A percentile compares a stretch with the other conserved stretches of the same genome.
phyloP scores from a whole-genome alignment of 441 rosid species.

The Populus trichocarpa region DNA sequence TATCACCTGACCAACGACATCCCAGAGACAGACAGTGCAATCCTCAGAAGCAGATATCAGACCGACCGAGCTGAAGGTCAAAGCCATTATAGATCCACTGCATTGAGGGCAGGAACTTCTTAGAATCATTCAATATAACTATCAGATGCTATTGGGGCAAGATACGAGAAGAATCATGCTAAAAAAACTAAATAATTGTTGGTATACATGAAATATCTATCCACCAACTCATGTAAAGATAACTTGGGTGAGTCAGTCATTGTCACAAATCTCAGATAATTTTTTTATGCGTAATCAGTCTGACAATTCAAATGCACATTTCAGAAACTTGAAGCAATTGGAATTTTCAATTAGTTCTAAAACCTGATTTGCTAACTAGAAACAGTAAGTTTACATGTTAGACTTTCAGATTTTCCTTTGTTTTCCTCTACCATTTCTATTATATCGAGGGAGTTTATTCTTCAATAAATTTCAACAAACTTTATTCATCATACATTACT shows the following conservation, averaged over 20 bases:
- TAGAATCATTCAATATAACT: neutral
- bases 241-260: neutral
- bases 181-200: neutral
- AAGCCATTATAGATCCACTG: constrained; percentile 48
- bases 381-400: neutral
- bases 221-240: constrained; percentile 5
- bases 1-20: constrained; percentile 22
- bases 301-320: neutral
- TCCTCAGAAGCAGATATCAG: constrained; percentile 55
- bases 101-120: constrained; percentile 6
- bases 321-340: neutral
- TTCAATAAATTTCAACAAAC: constrained; percentile 16
- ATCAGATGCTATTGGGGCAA: neutral
- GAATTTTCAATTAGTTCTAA: neutral
- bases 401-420: neutral
- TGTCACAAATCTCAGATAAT: neutral
- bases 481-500: constrained; percentile 44
- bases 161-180: neutral
- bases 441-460: neutral
- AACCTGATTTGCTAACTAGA: neutral
- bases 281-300: neutral
- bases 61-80: constrained; percentile 33
- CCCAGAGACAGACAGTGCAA: constrained; percentile 50
- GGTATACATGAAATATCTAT: neutral
- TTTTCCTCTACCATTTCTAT: neutral